Evolutionary conservation across 139 green algal genomes (phyloP).

Genomic region (Pycnococcus provasolii): DNA sequence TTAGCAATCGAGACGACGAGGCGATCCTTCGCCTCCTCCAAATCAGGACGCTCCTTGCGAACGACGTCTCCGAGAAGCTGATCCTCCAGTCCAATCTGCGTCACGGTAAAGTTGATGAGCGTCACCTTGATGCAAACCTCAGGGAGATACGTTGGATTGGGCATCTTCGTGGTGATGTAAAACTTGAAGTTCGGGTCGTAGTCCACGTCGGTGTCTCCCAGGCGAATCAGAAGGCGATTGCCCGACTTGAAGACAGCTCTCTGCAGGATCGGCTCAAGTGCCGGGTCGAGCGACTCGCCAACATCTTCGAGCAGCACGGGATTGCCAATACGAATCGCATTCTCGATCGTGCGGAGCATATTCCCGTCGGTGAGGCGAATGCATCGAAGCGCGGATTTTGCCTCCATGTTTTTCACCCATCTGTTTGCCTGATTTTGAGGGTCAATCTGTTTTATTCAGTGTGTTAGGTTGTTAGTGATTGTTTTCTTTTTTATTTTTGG

Average conservation of each 20-base stretch:
- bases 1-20: constrained; percentile 62
- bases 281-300: constrained; percentile 61
- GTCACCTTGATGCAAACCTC: constrained; percentile 72
- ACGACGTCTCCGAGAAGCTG: constrained; percentile 74
- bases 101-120: constrained; percentile 80
- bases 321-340: constrained; percentile 56
- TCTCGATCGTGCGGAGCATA: constrained; percentile 67
- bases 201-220: constrained; percentile 66
- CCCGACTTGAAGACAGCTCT: constrained; percentile 48
- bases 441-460: constrained; percentile 41
- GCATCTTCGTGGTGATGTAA: constrained; percentile 58
- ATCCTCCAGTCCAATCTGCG: constrained; percentile 60
- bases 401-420: constrained; percentile 71
- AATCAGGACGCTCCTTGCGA: constrained; percentile 54
- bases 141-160: constrained; percentile 74
- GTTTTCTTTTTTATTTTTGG: too few species aligned
- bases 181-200: constrained; percentile 69
- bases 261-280: constrained; percentile 64
- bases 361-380: constrained; percentile 60
- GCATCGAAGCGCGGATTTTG: constrained; percentile 53
- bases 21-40: constrained; percentile 51
- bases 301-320: constrained; percentile 62
- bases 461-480: too few species aligned
- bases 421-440: constrained; percentile 63
- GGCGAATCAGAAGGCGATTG: constrained; percentile 50